Conservation (phyloP, 345 rosid species). For the Psidium guajava region DNA sequence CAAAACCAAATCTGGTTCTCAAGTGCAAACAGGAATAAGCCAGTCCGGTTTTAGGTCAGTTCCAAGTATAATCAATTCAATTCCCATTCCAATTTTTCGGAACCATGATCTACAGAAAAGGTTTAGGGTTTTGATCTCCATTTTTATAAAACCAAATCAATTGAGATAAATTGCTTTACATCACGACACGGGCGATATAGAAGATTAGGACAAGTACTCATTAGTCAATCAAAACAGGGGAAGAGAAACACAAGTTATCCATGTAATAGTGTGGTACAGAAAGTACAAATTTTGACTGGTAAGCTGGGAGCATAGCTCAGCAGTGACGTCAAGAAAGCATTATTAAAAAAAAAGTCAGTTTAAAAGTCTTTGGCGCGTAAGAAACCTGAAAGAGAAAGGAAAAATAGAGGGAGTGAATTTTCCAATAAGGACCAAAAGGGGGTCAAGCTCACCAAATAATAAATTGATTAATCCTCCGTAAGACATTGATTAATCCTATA, state of each 20-base stretch:
- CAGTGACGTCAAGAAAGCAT: background rate
- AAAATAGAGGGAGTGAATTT: background rate
- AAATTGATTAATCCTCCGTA: background rate
- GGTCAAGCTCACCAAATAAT: background rate
- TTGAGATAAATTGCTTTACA: background rate
- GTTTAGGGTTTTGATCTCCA: background rate
- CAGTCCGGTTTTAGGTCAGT: background rate
- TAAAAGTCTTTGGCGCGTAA: no score
- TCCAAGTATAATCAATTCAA: background rate
- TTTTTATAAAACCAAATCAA: no score
- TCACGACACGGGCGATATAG: background rate
- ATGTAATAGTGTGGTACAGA: background rate
- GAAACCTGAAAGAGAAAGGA: no score
- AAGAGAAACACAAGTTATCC: background rate
- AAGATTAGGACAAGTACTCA: background rate
- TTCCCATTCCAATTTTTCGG: background rate
- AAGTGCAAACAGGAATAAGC: background rate
- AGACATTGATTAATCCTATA: background rate
- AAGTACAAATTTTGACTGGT: background rate
- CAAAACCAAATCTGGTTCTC: background rate
- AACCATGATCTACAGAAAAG: rapidly evolving
- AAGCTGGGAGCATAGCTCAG: background rate
- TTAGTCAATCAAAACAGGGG: background rate
- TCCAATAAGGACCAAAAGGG: background rate
- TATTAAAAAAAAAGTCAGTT: background rate